These are phyloP conservation scores for Populus trichocarpa DNA, from an alignment of 441 rosid species.

Conservation along the genomic window DNA sequence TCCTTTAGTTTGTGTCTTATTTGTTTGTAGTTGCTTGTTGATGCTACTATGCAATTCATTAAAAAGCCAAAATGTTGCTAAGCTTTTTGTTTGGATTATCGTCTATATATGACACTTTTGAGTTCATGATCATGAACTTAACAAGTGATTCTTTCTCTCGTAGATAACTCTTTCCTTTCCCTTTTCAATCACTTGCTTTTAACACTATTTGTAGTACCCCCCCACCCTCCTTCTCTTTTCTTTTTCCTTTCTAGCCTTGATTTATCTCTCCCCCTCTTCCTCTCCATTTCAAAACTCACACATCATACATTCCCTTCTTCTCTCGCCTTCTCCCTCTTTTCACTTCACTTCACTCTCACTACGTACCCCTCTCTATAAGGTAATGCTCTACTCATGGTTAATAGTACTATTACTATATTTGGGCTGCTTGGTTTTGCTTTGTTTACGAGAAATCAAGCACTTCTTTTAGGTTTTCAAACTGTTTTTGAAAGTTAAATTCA, in stretches of 20 bases:
- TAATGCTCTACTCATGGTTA: slow-evolving; percentile 8
- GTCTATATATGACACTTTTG: no score
- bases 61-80: no score
- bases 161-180: slow-evolving; percentile 1
- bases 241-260: background rate
- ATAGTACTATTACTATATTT: slow-evolving; percentile 12
- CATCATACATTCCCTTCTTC: background rate
- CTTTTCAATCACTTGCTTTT: background rate
- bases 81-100: no score
- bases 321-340: background rate
- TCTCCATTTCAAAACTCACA: background rate
- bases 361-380: slow-evolving; percentile 18
- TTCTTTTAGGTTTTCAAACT: background rate
- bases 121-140: no score
- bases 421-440: background rate
- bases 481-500: background rate
- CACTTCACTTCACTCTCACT: background rate
- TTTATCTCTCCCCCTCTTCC: background rate
- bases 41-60: no score
- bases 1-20: no score
- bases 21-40: no score
- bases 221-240: background rate
- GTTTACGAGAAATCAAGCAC: background rate
- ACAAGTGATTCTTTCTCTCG: no score
- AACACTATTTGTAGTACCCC: background rate